Base-by-base conservation (phyloP, 768 basidiomycete genomes). In the Strobilomyces dryophilus region DNA sequence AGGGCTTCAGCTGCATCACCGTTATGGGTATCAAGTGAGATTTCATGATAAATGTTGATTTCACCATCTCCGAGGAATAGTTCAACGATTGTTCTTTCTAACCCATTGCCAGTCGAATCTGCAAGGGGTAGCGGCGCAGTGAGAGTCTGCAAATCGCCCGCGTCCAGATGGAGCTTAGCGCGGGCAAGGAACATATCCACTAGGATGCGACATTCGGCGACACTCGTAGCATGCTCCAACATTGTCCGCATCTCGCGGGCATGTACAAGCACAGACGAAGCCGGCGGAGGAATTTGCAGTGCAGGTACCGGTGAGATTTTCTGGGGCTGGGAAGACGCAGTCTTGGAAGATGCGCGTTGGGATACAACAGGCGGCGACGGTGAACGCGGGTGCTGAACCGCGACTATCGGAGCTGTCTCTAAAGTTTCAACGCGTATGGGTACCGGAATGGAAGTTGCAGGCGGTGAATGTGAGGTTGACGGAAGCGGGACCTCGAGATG, bases 121-220 rank as follows among this genome's bases (percentile, higher is more conserved):
- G 67, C 74, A 35, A 73, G 68, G 8, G 73, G 64, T 24, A 74
- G 66, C 21, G 73, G 66, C 47, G 68, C 64, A 12, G 73, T 59
- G 42, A 66, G 65, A 11, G 65, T 63, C 29, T 67, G 66, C 20
- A 50, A 49, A 39, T 56, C 44, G 62, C 71, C 64, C 24, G 66
- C 55, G 31, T 73, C 71, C 20, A 65, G 20, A 11, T 70, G 49
- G 41, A 76, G 76, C 17, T 81, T 82, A 48, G 77, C 77, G 57
- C 82, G 83, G 12, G 82, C 77, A 53, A 95, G 73, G 71, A 89
- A 87, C 75, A 92, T 88, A 57, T 91, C 86, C 27, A 92, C 76
- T 52, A 95, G 83, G 40, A 94, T 74, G 47, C 89, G 87, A 65
- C 92, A 93, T 73, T 95, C 93, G 54, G 86, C 83, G 43, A 80